Evolutionary conservation across 1,284 basidiomycete species (phyloP).

Genomic region (Cryptococcus sp.): DNA sequence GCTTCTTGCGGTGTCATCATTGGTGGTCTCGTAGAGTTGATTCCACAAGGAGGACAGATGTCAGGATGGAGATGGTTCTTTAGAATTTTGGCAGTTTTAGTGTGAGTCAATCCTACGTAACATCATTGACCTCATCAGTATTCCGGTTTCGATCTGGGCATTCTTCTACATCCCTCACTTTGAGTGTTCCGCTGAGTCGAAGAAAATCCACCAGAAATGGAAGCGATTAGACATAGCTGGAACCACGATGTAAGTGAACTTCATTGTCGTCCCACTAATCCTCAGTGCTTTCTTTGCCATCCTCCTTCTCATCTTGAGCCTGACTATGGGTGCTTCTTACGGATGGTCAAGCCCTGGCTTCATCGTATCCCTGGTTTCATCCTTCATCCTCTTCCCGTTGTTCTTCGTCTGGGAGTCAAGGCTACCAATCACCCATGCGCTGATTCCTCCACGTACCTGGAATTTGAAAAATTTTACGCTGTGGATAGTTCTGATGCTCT

Average conservation of each 20-base stretch:
- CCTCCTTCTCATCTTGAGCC: slow-evolving; percentile 23
- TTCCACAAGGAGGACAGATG: slow-evolving; percentile 36
- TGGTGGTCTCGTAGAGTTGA: slow-evolving; percentile 31
- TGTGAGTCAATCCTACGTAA: too few species aligned
- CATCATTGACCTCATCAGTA: too few species aligned
- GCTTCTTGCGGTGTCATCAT: slow-evolving; percentile 26
- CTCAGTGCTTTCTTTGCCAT: slow-evolving; percentile 6
- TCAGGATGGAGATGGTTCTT: slow-evolving; percentile 43
- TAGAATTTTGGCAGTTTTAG: slow-evolving; percentile 12
- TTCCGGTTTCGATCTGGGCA: slow-evolving; percentile 6
- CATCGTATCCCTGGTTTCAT: slow-evolving; percentile 22
- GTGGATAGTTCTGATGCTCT: slow-evolving; percentile 22
- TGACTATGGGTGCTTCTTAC: slow-evolving; percentile 25
- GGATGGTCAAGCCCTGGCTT: slow-evolving; percentile 21
- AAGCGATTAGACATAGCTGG: slow-evolving; percentile 13
- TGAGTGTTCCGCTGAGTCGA: not conserved
- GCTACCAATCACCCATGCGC: slow-evolving; percentile 17
- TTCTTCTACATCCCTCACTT: slow-evolving; percentile 11
- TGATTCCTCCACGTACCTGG: slow-evolving; percentile 32
- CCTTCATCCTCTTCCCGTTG: slow-evolving; percentile 12
- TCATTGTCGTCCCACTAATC: slow-evolving; percentile 5
- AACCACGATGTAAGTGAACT: slow-evolving; percentile 11
- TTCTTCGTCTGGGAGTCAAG: slow-evolving; percentile 34
- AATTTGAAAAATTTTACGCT: slow-evolving; percentile 27
- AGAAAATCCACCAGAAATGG: slow-evolving; percentile 8